Percentiles rank a stretch among this genome's conserved stretches.
These are phyloP conservation scores for Blastobotrys parvus DNA, from an alignment of 805 yeast genomes.

Conservation along the genomic window DNA sequence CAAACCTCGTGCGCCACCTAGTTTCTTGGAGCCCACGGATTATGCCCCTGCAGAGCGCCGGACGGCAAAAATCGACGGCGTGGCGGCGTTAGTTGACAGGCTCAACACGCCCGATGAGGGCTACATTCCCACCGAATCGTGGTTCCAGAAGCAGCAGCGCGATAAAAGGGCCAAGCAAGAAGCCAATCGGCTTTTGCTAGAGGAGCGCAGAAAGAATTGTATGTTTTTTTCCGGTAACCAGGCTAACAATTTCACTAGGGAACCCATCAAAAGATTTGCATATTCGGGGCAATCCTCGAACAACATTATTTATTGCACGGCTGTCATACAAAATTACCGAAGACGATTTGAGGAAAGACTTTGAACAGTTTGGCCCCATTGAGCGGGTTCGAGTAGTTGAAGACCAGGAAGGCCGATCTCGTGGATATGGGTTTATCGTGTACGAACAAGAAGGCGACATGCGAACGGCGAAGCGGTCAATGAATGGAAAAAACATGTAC, in stretches of 20 bases:
- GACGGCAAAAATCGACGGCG: conserved; percentile 40
- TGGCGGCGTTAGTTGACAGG: conserved; percentile 28
- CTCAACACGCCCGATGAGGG: conserved; percentile 23
- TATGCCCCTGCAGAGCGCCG: conserved; percentile 39
- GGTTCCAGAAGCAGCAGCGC: conserved; percentile 24
- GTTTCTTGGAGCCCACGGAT: conserved; percentile 42
- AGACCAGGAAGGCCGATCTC: conserved; percentile 39
- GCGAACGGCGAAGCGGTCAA: conserved; percentile 49
- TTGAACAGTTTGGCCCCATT: conserved; percentile 61
- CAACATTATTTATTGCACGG: conserved; percentile 72
- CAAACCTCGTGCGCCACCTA: conserved; percentile 49
- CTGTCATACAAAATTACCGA: conserved; percentile 59
- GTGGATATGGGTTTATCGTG: conserved; percentile 80
- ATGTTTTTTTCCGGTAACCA: too few species aligned
- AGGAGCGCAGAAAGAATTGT: conserved; percentile 28
- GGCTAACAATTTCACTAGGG: too few species aligned
- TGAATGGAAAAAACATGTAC: conserved; percentile 44
- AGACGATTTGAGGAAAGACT: conserved; percentile 54
- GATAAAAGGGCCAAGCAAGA: conserved; percentile 22
- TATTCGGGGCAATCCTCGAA: conserved; percentile 61
- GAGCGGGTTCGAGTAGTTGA: conserved; percentile 50
- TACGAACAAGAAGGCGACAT: conserved; percentile 57
- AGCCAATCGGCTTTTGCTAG: conserved; percentile 25
- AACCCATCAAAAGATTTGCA: conserved; percentile 51
- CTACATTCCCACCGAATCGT: conserved; percentile 28